Percentiles rank a stretch among this genome's conserved stretches.
Evolutionary conservation across 2,329 filamentous ascomycete genomes (phyloP).

Genomic region (Curvularia lunata): DNA sequence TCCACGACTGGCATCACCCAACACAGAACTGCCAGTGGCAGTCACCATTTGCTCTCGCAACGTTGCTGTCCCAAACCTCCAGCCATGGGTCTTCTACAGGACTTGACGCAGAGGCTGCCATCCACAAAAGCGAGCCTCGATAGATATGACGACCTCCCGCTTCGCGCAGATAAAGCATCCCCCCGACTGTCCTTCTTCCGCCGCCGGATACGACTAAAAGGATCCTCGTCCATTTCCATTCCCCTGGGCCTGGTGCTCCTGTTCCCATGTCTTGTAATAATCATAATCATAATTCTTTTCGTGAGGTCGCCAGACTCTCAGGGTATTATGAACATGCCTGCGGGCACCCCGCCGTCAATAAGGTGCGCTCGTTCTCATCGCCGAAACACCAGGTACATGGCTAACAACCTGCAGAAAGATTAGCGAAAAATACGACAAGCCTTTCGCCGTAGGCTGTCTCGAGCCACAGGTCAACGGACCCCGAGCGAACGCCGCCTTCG

Average conservation of each 20-base stretch:
- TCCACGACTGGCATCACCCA: constrained; percentile 22
- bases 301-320: constrained; percentile 84
- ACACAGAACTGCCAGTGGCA: constrained; percentile 25
- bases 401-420: constrained; percentile 73
- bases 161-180: constrained; percentile 51
- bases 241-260: constrained; percentile 90
- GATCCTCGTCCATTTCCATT: constrained; percentile 90
- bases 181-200: constrained; percentile 79
- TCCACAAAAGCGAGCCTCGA: constrained; percentile 51
- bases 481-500: constrained; percentile 91
- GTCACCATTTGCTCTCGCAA: constrained; percentile 10
- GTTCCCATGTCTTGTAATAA: constrained; percentile 88
- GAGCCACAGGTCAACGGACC: constrained; percentile 76
- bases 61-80: constrained; percentile 14
- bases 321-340: constrained; percentile 83
- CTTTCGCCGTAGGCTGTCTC: constrained; percentile 89
- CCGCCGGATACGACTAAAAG: constrained; percentile 83
- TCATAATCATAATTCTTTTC: constrained; percentile 89
- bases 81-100: constrained; percentile 30
- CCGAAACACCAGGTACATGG: background rate
- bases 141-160: constrained; percentile 53
- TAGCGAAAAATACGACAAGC: constrained; percentile 95
- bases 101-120: constrained; percentile 55
- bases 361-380: constrained; percentile 62
- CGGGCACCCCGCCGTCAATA: constrained; percentile 85